A percentile compares a stretch with the other conserved stretches of the same genome.
Evolutionary conservation across 805 yeast genomes (phyloP).

Genomic region (Deakozyma indianensis): DNA sequence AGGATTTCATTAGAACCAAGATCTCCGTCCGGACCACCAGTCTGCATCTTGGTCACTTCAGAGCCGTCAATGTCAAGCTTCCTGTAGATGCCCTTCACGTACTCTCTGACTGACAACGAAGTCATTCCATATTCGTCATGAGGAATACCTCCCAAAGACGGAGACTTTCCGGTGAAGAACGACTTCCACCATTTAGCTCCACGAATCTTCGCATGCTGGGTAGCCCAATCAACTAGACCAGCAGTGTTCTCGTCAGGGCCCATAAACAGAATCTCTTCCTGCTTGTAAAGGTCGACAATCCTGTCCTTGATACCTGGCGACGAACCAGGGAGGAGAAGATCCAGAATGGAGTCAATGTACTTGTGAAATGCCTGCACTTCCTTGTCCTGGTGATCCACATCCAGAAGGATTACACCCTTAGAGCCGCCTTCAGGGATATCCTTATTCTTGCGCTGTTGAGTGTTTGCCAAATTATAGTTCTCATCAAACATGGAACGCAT

Average conservation of each 20-base stretch:
- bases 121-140: conserved; percentile 99
- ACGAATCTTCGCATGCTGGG: conserved; percentile 77
- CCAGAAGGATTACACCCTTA: conserved; percentile 82
- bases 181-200: conserved; percentile 99
- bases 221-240: conserved; percentile 92
- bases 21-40: conserved; percentile 99
- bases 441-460: conserved; percentile 94
- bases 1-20: conserved; percentile 90
- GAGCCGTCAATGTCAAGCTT: conserved; percentile 49
- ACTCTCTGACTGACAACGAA: conserved; percentile 82
- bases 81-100: conserved; percentile 75
- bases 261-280: conserved; percentile 84
- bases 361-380: conserved; percentile 81
- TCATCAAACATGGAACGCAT: conserved; percentile 87
- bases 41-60: conserved; percentile 67
- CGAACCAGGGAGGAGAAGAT: conserved; percentile 56
- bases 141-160: conserved; percentile 89
- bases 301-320: conserved; percentile 68
- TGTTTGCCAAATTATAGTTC: conserved; percentile 86
- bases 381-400: conserved; percentile 56
- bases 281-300: conserved; percentile 69
- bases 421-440: conserved; percentile 99
- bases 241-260: conserved; percentile 99
- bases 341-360: conserved; percentile 83
- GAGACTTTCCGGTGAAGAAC: conserved; percentile 91